Conservation (phyloP, 352 stramenopile species). For the Phytophthora cactorum region DNA sequence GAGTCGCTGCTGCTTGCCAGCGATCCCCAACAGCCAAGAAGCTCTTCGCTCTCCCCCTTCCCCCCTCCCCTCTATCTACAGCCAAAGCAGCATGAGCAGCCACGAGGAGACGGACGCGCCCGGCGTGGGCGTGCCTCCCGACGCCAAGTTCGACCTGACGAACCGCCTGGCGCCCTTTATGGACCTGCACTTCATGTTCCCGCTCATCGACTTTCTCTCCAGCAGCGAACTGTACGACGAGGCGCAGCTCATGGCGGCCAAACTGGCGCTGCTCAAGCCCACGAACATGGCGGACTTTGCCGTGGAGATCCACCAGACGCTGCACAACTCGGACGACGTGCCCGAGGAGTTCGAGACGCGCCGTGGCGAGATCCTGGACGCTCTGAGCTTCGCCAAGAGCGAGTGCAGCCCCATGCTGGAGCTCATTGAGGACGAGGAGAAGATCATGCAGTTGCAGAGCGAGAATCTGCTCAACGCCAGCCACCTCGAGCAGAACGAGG, state of each 20-base stretch:
- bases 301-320: constrained; percentile 95
- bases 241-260: constrained; percentile 87
- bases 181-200: constrained; percentile 98
- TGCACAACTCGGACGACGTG: constrained; percentile 85
- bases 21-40: constrained; percentile 2
- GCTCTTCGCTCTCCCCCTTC: not conserved
- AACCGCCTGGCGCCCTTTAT: constrained; percentile 94
- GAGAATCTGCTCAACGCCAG: constrained; percentile 82
- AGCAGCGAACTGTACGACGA: constrained; percentile 94
- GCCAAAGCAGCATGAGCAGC: constrained; percentile 36
- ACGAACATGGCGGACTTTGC: constrained; percentile 98
- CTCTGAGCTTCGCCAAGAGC: constrained; percentile 76
- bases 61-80: not conserved
- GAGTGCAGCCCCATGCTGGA: constrained; percentile 80
- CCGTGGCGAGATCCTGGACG: constrained; percentile 76
- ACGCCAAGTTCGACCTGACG: constrained; percentile 94
- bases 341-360: constrained; percentile 86
- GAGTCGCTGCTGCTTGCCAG: constrained; percentile 17
- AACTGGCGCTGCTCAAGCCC: constrained; percentile 92
- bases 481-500: constrained; percentile 84
- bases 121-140: constrained; percentile 55
- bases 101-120: constrained; percentile 52
- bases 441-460: constrained; percentile 87
- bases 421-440: constrained; percentile 86
- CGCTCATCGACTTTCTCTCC: constrained; percentile 95